A percentile compares a stretch with the other conserved stretches of the same genome.
Evolutionary conservation across 2,329 filamentous ascomycete genomes (phyloP).

Genomic region (Piedraia hortae): DNA sequence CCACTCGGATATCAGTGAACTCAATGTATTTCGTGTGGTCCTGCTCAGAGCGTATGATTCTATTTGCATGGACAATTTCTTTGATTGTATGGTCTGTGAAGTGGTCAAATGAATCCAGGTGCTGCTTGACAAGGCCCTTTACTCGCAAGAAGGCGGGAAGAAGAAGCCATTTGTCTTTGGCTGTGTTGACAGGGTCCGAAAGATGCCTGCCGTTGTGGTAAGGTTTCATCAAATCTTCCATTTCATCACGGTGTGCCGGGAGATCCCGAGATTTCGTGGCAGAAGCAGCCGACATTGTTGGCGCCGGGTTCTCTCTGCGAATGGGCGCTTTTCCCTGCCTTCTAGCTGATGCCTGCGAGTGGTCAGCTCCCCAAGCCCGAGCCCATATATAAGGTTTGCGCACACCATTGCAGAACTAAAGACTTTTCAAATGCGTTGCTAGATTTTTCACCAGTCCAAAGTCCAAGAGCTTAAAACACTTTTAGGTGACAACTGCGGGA

Average conservation of each 20-base stretch:
- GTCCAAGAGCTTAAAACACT: too few species aligned
- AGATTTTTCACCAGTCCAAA: too few species aligned
- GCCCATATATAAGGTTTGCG: too few species aligned
- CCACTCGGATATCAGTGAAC: constrained; percentile 50
- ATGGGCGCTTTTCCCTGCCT: constrained; percentile 1
- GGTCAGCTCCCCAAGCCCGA: too few species aligned
- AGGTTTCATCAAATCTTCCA: constrained; percentile 35
- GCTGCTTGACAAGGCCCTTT: constrained; percentile 88
- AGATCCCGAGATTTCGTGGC: too few species aligned
- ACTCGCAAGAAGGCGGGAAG: constrained; percentile 94
- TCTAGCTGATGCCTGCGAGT: too few species aligned
- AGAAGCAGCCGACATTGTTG: too few species aligned
- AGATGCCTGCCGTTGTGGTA: constrained; percentile 42
- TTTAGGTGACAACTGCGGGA: too few species aligned
- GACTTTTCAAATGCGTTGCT: too few species aligned
- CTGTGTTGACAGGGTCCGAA: constrained; percentile 42
- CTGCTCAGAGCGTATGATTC: constrained; percentile 58
- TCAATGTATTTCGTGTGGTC: constrained; percentile 38
- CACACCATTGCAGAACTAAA: too few species aligned
- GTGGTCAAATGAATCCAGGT: constrained; percentile 97
- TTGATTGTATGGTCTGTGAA: constrained; percentile 93
- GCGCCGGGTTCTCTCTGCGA: constrained; percentile 2
- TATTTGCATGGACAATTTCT: constrained; percentile 82
- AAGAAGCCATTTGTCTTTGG: constrained; percentile 83
- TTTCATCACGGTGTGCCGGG: constrained; percentile 12